These are phyloP conservation scores for Lepiota subincarnata DNA, from an alignment of 768 basidiomycete genomes.

Conservation along the genomic window DNA sequence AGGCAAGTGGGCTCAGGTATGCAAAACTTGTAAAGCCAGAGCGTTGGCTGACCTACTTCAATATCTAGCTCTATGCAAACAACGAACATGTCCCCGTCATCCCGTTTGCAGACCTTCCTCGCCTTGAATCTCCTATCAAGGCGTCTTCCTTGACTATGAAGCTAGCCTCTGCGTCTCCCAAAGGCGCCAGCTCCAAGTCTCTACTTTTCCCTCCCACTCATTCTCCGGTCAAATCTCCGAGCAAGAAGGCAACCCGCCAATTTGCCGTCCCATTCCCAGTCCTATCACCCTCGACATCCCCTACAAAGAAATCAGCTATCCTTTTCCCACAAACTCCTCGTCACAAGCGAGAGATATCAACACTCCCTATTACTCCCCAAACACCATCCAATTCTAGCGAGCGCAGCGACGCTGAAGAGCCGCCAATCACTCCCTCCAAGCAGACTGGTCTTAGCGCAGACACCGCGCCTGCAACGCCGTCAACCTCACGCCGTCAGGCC, in stretches of 20 bases:
- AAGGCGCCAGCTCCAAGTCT: conserved; percentile 29
- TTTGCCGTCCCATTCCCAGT: conserved; percentile 49
- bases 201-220: background rate
- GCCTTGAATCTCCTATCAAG: conserved; percentile 47
- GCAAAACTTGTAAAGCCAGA: conserved; percentile 10
- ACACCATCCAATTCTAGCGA: conserved; percentile 38
- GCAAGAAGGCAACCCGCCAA: conserved; percentile 31
- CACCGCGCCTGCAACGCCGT: conserved; percentile 65
- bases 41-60: background rate
- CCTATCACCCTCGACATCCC: conserved; percentile 37
- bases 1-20: conserved; percentile 59
- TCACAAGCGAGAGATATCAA: conserved; percentile 38
- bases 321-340: conserved; percentile 68
- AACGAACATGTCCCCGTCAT: conserved; percentile 45
- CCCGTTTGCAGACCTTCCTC: conserved; percentile 64
- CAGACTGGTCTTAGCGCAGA: conserved; percentile 51
- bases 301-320: conserved; percentile 45
- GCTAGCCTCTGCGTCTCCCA: conserved; percentile 73
- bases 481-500: conserved; percentile 72
- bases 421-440: conserved; percentile 59
- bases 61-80: conserved; percentile 47
- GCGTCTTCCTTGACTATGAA: conserved; percentile 66
- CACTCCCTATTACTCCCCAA: conserved; percentile 33
- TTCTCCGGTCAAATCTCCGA: conserved; percentile 41
- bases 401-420: conserved; percentile 31